phyloP scores from a whole-genome alignment of 495 filamentous ascomycete genomes.

The Gamarada debralockiae region DNA sequence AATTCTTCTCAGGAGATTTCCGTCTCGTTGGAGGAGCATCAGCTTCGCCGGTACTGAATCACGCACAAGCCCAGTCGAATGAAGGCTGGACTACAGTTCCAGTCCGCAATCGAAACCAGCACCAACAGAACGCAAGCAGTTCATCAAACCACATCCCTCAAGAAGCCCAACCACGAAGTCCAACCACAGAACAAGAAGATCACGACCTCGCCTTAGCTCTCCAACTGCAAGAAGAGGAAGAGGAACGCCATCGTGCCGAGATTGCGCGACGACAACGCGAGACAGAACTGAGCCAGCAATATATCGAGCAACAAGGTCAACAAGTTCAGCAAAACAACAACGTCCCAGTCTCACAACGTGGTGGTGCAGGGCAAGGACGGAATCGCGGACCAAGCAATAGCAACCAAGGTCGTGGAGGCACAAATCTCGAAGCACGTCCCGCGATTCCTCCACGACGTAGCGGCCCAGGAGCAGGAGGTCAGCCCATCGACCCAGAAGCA shows the following conservation, averaged over 20 bases:
- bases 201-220: constrained; percentile 74
- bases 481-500: constrained; percentile 35
- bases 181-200: constrained; percentile 63
- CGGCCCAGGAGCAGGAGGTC: constrained; percentile 12
- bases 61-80: constrained; percentile 19
- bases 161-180: constrained; percentile 25
- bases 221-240: constrained; percentile 81
- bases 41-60: constrained; percentile 7
- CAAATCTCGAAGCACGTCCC: constrained; percentile 10
- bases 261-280: constrained; percentile 45
- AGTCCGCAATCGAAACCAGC: constrained; percentile 28
- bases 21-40: constrained; percentile 63
- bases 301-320: constrained; percentile 48
- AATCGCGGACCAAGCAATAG: neutral
- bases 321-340: constrained; percentile 12
- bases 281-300: constrained; percentile 48
- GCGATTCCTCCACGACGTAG: constrained; percentile 22
- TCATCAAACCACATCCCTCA: constrained; percentile 16
- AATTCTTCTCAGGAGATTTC: constrained; percentile 90
- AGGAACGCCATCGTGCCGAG: constrained; percentile 55
- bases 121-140: constrained; percentile 7
- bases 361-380: constrained; percentile 1
- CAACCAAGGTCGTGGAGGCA: constrained; percentile 4
- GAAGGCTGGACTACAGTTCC: constrained; percentile 50
- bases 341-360: constrained; percentile 13